phyloP scores from a whole-genome alignment of 2,329 filamentous ascomycete genomes.

The Cladophialophora yegresii region DNA sequence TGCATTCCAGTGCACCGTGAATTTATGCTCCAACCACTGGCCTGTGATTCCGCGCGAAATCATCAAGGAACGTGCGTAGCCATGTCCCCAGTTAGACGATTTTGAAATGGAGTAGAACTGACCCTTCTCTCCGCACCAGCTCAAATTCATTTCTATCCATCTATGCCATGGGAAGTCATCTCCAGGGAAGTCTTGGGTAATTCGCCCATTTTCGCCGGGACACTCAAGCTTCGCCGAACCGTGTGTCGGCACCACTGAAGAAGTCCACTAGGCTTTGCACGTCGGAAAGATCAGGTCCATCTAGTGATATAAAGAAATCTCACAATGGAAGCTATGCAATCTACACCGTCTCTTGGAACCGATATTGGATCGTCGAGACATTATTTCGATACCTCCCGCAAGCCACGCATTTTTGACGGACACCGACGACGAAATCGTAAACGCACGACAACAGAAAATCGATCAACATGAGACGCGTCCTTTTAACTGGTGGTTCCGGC shows the following conservation, averaged over 20 bases:
- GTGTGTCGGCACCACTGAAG: slow-evolving; percentile 11
- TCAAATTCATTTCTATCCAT: background rate
- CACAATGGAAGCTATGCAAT: slow-evolving; percentile 3
- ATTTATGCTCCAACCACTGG: no score
- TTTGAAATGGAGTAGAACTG: background rate
- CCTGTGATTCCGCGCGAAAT: background rate
- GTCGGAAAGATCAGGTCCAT: slow-evolving; percentile 9
- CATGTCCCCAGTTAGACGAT: background rate
- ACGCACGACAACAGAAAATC: background rate
- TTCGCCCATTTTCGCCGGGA: slow-evolving; percentile 18
- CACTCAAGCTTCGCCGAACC: slow-evolving; percentile 19
- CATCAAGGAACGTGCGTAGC: background rate
- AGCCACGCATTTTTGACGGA: background rate
- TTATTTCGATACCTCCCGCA: slow-evolving; percentile 1
- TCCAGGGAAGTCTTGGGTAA: slow-evolving; percentile 1
- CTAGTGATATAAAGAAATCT: background rate
- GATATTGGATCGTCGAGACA: slow-evolving; percentile 10
- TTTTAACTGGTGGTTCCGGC: slow-evolving; percentile 24
- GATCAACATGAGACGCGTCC: slow-evolving; percentile 11
- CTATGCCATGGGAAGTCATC: background rate
- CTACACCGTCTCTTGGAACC: background rate
- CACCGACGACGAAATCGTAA: no score
- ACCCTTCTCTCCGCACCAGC: background rate
- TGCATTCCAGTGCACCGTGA: no score
- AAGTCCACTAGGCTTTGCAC: slow-evolving; percentile 7